Conservation (phyloP, 768 basidiomycete genomes). For the Phanerochaete carnosa region DNA sequence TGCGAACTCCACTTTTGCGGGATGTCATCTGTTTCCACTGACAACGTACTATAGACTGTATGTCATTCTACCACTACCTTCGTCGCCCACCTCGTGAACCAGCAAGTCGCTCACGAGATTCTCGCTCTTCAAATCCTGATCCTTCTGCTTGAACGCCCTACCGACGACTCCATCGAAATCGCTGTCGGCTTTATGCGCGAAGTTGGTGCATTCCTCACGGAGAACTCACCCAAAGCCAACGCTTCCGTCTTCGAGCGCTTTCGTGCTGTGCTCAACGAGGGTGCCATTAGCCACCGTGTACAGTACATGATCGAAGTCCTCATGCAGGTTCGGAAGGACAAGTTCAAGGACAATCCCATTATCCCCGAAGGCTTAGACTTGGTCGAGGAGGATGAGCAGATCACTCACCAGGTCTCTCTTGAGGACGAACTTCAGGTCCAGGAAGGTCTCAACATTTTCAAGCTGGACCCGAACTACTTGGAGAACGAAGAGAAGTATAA, state of each 20-base stretch:
- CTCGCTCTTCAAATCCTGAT: slow-evolving; percentile 94
- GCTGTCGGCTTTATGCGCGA: slow-evolving; percentile 97
- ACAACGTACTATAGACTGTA: slow-evolving; percentile 57
- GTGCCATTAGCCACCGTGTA: slow-evolving; percentile 89
- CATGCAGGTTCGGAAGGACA: slow-evolving; percentile 99
- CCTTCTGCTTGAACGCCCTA: slow-evolving; percentile 92
- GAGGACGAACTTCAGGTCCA: slow-evolving; percentile 94
- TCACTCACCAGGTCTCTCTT: slow-evolving; percentile 88
- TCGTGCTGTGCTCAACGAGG: slow-evolving; percentile 95
- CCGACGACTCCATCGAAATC: slow-evolving; percentile 97
- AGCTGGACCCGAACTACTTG: slow-evolving; percentile 80
- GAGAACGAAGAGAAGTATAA: slow-evolving; percentile 95
- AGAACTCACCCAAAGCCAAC: slow-evolving; percentile 93
- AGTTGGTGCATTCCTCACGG: slow-evolving; percentile 90
- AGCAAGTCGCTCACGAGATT: slow-evolving; percentile 90
- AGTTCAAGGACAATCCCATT: slow-evolving; percentile 98
- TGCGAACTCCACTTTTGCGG: slow-evolving; percentile 28
- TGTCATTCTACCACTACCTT: slow-evolving; percentile 67
- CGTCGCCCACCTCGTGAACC: slow-evolving; percentile 88
- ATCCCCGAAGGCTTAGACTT: slow-evolving; percentile 92
- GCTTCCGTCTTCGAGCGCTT: slow-evolving; percentile 95
- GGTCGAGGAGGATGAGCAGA: slow-evolving; percentile 97
- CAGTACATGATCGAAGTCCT: slow-evolving; percentile 99
- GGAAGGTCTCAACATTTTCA: slow-evolving; percentile 95
- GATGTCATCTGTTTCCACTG: background rate